A percentile compares a stretch with the other conserved stretches of the same genome.
Evolutionary conservation across 495 filamentous ascomycete genomes (phyloP).

Genomic region (Podospora pseudocomata): DNA sequence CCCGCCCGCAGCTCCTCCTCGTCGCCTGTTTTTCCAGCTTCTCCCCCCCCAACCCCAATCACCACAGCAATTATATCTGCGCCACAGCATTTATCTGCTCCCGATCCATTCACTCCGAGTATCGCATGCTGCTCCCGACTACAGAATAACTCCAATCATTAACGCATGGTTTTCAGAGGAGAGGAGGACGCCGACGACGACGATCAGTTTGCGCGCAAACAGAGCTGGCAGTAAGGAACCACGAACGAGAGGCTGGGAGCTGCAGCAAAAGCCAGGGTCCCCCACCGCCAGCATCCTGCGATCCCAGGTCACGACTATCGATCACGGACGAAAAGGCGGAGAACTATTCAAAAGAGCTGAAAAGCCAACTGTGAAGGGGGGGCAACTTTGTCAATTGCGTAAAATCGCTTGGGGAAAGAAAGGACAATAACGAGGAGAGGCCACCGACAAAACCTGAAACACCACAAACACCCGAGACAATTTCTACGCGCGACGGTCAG

Average conservation of each 20-base stretch:
- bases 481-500: slow-evolving; percentile 5
- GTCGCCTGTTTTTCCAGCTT: slow-evolving; percentile 5
- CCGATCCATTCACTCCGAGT: too few relatives aligned
- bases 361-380: background rate
- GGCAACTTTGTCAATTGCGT: background rate
- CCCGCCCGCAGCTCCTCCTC: slow-evolving; percentile 6
- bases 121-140: background rate
- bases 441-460: background rate
- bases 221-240: background rate
- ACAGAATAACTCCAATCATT: background rate
- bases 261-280: background rate
- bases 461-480: background rate
- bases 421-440: background rate
- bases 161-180: background rate
- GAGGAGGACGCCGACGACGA: background rate
- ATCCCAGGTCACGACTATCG: background rate
- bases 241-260: background rate
- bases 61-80: slow-evolving; percentile 30
- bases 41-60: slow-evolving; percentile 13
- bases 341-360: background rate
- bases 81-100: background rate
- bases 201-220: background rate
- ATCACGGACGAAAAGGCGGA: background rate
- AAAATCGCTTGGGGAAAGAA: background rate
- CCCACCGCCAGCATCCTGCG: background rate